These are phyloP conservation scores for Oryza nivara DNA, from an alignment of 176 grass and related monocot species.

Conservation along the genomic window DNA sequence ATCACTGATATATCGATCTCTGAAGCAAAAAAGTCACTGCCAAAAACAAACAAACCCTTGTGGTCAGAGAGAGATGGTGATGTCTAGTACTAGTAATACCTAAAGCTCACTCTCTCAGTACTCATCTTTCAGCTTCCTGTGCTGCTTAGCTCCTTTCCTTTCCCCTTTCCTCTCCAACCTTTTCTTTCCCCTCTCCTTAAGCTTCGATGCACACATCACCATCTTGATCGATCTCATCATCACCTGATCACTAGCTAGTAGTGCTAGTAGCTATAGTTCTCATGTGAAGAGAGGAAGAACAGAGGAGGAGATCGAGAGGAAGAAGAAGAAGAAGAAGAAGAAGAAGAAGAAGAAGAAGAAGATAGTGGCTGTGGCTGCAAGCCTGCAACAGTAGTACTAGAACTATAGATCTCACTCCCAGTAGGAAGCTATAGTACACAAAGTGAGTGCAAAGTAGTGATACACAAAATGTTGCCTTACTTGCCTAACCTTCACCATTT, in stretches of 20 bases:
- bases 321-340: not conserved
- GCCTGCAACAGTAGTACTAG: constrained; percentile 31
- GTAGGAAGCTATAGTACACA: constrained; percentile 25
- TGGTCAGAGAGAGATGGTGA: not conserved
- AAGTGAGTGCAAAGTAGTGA: not conserved
- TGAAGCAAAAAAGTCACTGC: constrained; percentile 27
- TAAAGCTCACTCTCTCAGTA: constrained; percentile 9
- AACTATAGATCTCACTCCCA: constrained; percentile 50
- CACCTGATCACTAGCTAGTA: constrained; percentile 2
- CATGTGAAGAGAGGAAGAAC: constrained; percentile 27
- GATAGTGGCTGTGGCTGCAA: not conserved
- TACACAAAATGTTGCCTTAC: constrained; percentile 60
- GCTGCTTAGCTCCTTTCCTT: constrained; percentile 14
- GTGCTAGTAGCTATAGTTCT: not conserved
- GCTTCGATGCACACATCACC: constrained; percentile 31
- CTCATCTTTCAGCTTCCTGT: constrained; percentile 59
- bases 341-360: not conserved
- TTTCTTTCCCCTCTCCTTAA: constrained; percentile 17
- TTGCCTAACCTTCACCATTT: constrained; percentile 48
- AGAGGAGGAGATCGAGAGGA: not conserved
- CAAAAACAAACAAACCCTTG: constrained; percentile 40
- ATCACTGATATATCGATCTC: not conserved
- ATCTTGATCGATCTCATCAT: constrained; percentile 36
- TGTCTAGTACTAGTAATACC: constrained; percentile 10
- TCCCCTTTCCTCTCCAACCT: constrained; percentile 26